These are phyloP conservation scores for Blastomyces percursus DNA, from an alignment of 2,329 filamentous ascomycete species.

Conservation along the genomic window DNA sequence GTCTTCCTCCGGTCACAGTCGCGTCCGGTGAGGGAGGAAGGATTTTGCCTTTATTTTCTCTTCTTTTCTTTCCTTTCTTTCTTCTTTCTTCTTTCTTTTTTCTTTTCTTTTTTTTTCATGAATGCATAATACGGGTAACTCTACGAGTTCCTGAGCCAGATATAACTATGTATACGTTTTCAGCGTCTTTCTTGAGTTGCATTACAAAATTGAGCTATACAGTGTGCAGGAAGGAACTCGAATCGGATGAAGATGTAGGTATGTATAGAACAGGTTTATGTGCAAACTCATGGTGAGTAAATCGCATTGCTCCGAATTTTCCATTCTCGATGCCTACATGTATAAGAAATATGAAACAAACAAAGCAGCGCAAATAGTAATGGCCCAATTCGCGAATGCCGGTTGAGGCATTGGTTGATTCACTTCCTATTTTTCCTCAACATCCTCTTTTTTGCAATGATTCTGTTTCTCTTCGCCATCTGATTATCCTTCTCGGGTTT, in stretches of 20 bases:
- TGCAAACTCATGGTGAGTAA: not conserved
- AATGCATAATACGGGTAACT: not conserved
- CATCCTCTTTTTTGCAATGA: slow-evolving; percentile 76
- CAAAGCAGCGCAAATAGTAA: not conserved
- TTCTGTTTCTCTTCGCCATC: slow-evolving; percentile 55
- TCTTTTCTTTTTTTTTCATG: not conserved
- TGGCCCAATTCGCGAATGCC: not conserved
- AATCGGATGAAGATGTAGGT: not conserved
- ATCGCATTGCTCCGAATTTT: not conserved
- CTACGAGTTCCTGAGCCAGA: not conserved
- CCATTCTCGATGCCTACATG: not conserved
- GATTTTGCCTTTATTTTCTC: not conserved
- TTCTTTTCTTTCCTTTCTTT: not conserved
- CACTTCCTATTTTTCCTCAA: slow-evolving; percentile 54
- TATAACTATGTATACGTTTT: not conserved
- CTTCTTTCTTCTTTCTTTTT: not conserved
- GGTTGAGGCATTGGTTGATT: slow-evolving; percentile 16
- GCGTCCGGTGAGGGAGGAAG: not conserved
- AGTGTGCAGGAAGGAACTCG: not conserved
- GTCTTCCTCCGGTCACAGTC: not conserved
- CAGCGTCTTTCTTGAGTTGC: not conserved
- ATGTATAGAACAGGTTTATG: not conserved
- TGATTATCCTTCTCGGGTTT: slow-evolving; percentile 39
- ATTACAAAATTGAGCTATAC: not conserved
- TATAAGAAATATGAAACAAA: not conserved